phyloP scores from a whole-genome alignment of 441 rosid genomes.

The Corymbia calophylla region DNA sequence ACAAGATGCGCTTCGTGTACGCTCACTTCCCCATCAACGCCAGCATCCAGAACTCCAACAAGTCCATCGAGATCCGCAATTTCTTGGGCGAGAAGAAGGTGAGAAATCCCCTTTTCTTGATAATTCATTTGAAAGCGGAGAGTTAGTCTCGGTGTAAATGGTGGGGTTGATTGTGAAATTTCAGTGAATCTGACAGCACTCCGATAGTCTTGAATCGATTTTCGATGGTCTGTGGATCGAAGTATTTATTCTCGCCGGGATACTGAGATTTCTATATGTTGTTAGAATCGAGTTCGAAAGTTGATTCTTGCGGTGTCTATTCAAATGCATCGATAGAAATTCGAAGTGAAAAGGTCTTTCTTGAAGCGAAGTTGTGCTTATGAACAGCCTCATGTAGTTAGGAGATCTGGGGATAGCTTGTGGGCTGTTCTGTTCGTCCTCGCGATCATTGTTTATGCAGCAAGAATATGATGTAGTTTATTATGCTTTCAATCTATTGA shows the following conservation, averaged over 20 bases:
- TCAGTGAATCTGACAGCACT: background rate
- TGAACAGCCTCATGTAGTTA: background rate
- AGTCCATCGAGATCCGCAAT: slow-evolving; percentile 72
- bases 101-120: background rate
- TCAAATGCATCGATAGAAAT: background rate
- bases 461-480: background rate
- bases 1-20: slow-evolving; percentile 79
- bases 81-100: slow-evolving; percentile 71
- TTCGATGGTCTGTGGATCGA: background rate
- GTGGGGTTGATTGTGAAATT: background rate
- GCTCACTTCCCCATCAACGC: slow-evolving; percentile 82
- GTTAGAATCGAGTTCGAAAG: background rate
- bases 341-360: background rate
- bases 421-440: background rate
- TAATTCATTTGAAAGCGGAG: background rate
- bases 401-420: background rate
- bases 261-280: background rate
- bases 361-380: background rate
- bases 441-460: background rate
- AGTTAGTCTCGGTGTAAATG: background rate
- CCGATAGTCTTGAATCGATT: background rate
- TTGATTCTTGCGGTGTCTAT: background rate
- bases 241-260: background rate
- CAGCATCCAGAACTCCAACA: slow-evolving; percentile 33
- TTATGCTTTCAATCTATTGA: background rate